Percentiles rank a stretch among this genome's conserved stretches.
Conservation (phyloP, 306 rosid genomes). For the Spatholobus suberectus region DNA sequence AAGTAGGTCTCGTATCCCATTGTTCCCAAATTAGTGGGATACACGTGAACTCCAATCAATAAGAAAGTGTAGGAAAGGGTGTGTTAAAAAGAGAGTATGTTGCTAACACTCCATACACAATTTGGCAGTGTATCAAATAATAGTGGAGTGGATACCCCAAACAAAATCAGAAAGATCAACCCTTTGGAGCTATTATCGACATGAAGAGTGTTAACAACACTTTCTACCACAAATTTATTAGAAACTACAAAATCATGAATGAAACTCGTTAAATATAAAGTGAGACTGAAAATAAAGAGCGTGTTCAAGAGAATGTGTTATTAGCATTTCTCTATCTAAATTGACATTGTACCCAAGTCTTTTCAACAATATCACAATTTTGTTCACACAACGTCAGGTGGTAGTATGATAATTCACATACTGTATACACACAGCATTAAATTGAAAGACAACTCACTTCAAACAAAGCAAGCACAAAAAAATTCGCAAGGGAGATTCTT, state of each 20-base stretch:
- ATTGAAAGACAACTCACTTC: constrained; percentile 8
- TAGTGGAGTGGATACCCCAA: neutral
- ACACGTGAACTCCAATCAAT: too few relatives aligned
- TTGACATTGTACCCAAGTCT: neutral
- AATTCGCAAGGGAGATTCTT: constrained; percentile 4
- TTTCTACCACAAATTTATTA: too few relatives aligned
- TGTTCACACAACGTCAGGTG: neutral
- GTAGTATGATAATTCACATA: neutral
- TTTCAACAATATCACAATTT: neutral
- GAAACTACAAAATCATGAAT: too few relatives aligned
- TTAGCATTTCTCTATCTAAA: neutral
- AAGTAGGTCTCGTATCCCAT: too few relatives aligned
- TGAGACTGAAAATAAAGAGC: too few relatives aligned
- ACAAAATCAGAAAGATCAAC: neutral
- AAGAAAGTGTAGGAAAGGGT: too few relatives aligned
- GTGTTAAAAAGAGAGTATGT: neutral
- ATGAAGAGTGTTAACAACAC: too few relatives aligned
- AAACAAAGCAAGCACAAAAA: neutral
- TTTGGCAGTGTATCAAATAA: neutral
- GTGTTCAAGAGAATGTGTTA: too few relatives aligned
- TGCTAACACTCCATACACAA: neutral
- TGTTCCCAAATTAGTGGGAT: too few relatives aligned
- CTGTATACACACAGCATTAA: neutral
- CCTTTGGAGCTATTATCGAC: neutral
- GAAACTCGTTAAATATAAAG: too few relatives aligned